Conservation (phyloP, 1,284 basidiomycete genomes). For the Pterulicium gracile region DNA sequence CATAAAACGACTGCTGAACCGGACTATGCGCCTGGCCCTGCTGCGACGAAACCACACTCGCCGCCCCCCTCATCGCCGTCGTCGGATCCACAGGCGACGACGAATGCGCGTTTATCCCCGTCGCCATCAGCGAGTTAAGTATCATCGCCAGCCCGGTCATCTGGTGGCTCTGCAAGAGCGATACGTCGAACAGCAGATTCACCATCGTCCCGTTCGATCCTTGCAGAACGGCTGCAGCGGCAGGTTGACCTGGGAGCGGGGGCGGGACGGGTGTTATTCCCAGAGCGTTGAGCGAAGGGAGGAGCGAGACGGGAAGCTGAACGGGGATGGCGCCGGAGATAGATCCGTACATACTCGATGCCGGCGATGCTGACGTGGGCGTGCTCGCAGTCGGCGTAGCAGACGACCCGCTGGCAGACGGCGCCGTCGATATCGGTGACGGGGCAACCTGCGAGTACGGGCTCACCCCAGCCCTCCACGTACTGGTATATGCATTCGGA, state of each 20-base stretch:
- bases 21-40: too few relatives aligned
- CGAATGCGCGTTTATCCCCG: background rate
- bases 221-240: conserved; percentile 58
- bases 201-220: conserved; percentile 61
- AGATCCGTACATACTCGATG: conserved; percentile 23
- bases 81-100: background rate
- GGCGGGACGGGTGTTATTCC: conserved; percentile 65
- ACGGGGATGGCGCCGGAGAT: conserved; percentile 51
- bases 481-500: conserved; percentile 35
- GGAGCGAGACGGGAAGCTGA: conserved; percentile 56
- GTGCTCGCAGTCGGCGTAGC: conserved; percentile 17
- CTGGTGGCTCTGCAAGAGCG: conserved; percentile 53
- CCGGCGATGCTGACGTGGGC: conserved; percentile 18
- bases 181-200: conserved; percentile 66
- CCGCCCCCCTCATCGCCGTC: background rate
- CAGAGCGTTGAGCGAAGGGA: conserved; percentile 55
- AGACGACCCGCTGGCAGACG: conserved; percentile 15
- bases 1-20: background rate
- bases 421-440: conserved; percentile 17
- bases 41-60: background rate
- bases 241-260: conserved; percentile 41
- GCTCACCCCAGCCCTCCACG: conserved; percentile 11
- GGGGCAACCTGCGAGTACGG: conserved; percentile 1
- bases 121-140: conserved; percentile 48
- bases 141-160: conserved; percentile 64